phyloP scores from a whole-genome alignment of 2,329 filamentous ascomycete species.

The Kalaharituber pfeilii region DNA sequence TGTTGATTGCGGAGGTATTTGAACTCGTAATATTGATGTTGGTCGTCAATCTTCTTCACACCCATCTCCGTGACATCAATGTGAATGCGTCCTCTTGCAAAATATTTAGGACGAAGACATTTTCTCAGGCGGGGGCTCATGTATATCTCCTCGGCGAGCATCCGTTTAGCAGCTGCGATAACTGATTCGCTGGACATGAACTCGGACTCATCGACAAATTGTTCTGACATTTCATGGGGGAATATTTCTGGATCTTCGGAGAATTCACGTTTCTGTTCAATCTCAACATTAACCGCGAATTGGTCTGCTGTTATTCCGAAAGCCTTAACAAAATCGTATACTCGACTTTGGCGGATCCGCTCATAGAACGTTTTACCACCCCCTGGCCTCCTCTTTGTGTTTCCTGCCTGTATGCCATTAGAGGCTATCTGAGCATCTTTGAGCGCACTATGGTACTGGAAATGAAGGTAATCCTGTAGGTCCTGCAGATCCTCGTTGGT shows the following conservation, averaged over 20 bases:
- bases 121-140: conserved; percentile 79
- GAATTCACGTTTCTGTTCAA: conserved; percentile 58
- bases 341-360: conserved; percentile 60
- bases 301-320: conserved; percentile 82
- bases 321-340: conserved; percentile 66
- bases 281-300: conserved; percentile 70
- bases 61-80: conserved; percentile 89
- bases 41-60: conserved; percentile 77
- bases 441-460: conserved; percentile 70
- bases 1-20: conserved; percentile 89
- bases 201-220: conserved; percentile 49
- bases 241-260: conserved; percentile 67
- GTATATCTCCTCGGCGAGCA: conserved; percentile 82
- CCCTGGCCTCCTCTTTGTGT: conserved; percentile 63
- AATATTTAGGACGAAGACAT: conserved; percentile 66
- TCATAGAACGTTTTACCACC: conserved; percentile 67
- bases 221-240: conserved; percentile 76
- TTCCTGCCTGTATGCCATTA: conserved; percentile 42
- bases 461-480: conserved; percentile 88
- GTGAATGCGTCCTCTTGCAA: conserved; percentile 66
- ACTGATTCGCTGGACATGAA: conserved; percentile 62
- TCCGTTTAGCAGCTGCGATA: conserved; percentile 59
- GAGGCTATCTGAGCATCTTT: conserved; percentile 50
- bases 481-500: conserved; percentile 95
- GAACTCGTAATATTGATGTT: conserved; percentile 93